Conservation (phyloP, 495 filamentous ascomycete species). For the Sordaria brevicollis region DNA sequence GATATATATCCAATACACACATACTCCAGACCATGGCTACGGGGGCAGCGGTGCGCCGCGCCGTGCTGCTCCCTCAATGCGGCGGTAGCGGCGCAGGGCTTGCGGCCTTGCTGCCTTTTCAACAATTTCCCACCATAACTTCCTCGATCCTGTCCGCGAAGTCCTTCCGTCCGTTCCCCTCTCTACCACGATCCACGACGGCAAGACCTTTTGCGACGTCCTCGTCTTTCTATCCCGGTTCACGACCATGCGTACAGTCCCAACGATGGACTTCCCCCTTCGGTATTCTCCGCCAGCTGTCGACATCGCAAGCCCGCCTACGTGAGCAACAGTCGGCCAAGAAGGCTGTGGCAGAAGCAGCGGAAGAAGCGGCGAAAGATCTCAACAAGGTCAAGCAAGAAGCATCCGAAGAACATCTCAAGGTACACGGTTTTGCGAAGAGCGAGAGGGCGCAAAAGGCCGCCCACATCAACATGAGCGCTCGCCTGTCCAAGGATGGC, state of each 20-base stretch:
- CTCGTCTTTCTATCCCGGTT: neutral
- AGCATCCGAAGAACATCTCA: slow-evolving; percentile 15
- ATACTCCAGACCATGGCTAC: slow-evolving; percentile 16
- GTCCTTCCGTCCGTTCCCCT: slow-evolving; percentile 7
- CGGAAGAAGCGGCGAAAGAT: slow-evolving; percentile 7
- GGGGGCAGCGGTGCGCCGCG: slow-evolving; percentile 26
- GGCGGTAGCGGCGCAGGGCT: slow-evolving; percentile 7
- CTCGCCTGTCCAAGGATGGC: slow-evolving; percentile 73
- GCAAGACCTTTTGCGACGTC: neutral
- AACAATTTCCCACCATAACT: neutral
- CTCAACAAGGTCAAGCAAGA: slow-evolving; percentile 6
- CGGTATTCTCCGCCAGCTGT: slow-evolving; percentile 18
- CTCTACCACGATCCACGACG: neutral
- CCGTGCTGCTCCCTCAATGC: slow-evolving; percentile 26
- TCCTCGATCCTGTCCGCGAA: neutral
- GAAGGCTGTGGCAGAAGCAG: neutral
- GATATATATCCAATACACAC: neutral
- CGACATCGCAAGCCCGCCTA: slow-evolving; percentile 10
- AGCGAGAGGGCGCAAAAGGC: slow-evolving; percentile 74
- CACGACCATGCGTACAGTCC: neutral
- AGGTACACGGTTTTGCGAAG: slow-evolving; percentile 21
- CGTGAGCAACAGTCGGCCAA: slow-evolving; percentile 3
- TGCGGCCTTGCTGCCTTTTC: slow-evolving; percentile 1
- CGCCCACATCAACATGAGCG: slow-evolving; percentile 82
- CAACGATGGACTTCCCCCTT: slow-evolving; percentile 14